Conservation (phyloP, 106 monocot species). For the Xerophyta viscosa region DNA sequence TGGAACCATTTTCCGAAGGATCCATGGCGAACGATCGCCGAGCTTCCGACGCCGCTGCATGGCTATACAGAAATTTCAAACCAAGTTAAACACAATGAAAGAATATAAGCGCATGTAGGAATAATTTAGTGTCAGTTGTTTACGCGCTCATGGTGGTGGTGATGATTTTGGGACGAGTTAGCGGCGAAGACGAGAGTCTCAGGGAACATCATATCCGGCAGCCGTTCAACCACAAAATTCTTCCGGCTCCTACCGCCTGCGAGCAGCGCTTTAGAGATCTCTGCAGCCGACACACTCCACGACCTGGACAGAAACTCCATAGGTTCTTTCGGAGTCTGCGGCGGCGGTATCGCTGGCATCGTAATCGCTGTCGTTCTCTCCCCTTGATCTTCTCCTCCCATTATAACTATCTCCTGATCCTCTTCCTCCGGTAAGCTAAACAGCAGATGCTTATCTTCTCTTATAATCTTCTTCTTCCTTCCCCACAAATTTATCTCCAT, state of each 20-base stretch:
- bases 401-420: too few relatives aligned
- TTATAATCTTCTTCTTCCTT: slow-evolving; percentile 15
- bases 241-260: slow-evolving; percentile 27
- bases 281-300: slow-evolving; percentile 77
- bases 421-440: slow-evolving; percentile 5
- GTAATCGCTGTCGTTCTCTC: slow-evolving; percentile 12
- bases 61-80: neutral
- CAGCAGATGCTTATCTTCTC: neutral
- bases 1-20: slow-evolving; percentile 37
- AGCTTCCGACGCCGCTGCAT: neutral
- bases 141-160: neutral
- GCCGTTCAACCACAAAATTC: slow-evolving; percentile 33
- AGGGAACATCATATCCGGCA: slow-evolving; percentile 35
- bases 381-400: neutral
- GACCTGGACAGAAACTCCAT: slow-evolving; percentile 88
- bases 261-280: slow-evolving; percentile 75
- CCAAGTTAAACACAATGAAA: too few relatives aligned
- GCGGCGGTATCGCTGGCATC: slow-evolving; percentile 36
- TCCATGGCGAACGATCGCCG: neutral
- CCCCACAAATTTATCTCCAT: slow-evolving; percentile 1
- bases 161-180: neutral
- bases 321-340: slow-evolving; percentile 72
- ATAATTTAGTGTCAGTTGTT: too few relatives aligned
- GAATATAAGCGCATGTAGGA: too few relatives aligned
- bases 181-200: slow-evolving; percentile 24